phyloP scores from a whole-genome alignment of 129 eudicot species.

The Sambucus nigra region DNA sequence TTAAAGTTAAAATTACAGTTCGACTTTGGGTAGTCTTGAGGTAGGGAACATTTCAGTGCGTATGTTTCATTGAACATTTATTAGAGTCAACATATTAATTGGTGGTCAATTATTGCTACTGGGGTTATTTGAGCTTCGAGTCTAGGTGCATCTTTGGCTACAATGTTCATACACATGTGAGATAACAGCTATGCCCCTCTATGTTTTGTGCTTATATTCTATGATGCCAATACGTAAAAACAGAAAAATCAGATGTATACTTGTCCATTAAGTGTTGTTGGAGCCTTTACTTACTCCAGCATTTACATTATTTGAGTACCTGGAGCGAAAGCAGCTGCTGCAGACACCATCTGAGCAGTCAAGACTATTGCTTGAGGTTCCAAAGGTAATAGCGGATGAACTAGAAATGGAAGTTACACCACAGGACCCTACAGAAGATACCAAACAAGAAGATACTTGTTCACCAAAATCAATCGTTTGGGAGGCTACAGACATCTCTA shows the following conservation, averaged over 20 bases:
- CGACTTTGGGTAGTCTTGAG: too few relatives aligned
- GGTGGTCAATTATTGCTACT: too few relatives aligned
- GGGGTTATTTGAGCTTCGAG: too few relatives aligned
- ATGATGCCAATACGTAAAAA: too few relatives aligned
- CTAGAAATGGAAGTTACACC: conserved; percentile 39
- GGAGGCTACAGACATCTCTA: conserved; percentile 20
- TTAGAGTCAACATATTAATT: too few relatives aligned
- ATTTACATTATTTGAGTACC: conserved; percentile 43
- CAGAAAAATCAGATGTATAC: background rate
- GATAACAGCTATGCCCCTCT: background rate
- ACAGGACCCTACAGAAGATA: conserved; percentile 13
- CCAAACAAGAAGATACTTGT: conserved; percentile 10
- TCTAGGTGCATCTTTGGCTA: too few relatives aligned
- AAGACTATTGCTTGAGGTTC: conserved; percentile 51
- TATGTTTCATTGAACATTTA: too few relatives aligned
- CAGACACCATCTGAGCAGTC: conserved; percentile 58
- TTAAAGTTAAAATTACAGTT: too few relatives aligned
- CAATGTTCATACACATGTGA: too few relatives aligned
- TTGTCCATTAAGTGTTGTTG: background rate
- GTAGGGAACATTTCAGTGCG: too few relatives aligned
- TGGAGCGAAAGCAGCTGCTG: conserved; percentile 42
- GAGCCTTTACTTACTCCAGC: conserved; percentile 37
- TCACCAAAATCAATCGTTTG: conserved; percentile 23
- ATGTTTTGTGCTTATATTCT: too few relatives aligned
- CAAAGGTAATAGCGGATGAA: conserved; percentile 63